Percentiles rank a stretch among this genome's conserved stretches.
These are phyloP conservation scores for Lachnellula subtilissima DNA, from an alignment of 2,329 filamentous ascomycete genomes.

Conservation along the genomic window DNA sequence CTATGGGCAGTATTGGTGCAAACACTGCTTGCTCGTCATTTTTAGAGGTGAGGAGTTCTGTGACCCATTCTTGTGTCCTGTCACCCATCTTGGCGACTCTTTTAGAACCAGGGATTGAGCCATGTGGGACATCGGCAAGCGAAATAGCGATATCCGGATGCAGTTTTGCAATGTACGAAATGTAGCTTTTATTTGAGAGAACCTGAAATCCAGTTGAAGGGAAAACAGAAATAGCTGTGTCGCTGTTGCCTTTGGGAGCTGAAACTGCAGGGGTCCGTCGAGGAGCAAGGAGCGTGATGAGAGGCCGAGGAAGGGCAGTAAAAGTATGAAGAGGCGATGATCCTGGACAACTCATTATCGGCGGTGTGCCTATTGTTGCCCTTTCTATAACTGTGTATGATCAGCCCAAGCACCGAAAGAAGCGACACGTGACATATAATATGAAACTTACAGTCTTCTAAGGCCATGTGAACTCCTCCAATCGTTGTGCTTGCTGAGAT, in stretches of 20 bases:
- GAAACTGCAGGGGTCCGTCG: conserved; percentile 72
- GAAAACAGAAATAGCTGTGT: conserved; percentile 67
- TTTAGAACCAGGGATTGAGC: conserved; percentile 58
- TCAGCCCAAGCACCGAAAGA: conserved; percentile 7
- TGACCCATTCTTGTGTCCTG: conserved; percentile 77
- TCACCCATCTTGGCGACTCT: conserved; percentile 79
- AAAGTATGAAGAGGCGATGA: conserved; percentile 64
- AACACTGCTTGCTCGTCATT: conserved; percentile 44
- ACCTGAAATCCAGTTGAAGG: conserved; percentile 82
- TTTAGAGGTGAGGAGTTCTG: conserved; percentile 52
- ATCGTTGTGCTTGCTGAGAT: conserved; percentile 61
- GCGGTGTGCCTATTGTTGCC: conserved; percentile 41
- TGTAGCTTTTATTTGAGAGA: conserved; percentile 66
- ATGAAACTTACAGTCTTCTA: conserved; percentile 83
- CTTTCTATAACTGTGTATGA: conserved; percentile 48
- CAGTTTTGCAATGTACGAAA: conserved; percentile 57
- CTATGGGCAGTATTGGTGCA: conserved; percentile 68
- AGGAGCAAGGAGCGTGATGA: conserved; percentile 68
- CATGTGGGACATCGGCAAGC: conserved; percentile 66
- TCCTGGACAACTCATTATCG: conserved; percentile 41
- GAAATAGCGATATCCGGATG: conserved; percentile 76
- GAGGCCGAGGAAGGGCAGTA: conserved; percentile 62
- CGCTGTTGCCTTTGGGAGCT: conserved; percentile 66
- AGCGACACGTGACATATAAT: conserved; percentile 10
- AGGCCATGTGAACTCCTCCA: conserved; percentile 68